These are phyloP conservation scores for Akebia trifoliata DNA, from an alignment of 164 flowering plant species.

Conservation along the genomic window DNA sequence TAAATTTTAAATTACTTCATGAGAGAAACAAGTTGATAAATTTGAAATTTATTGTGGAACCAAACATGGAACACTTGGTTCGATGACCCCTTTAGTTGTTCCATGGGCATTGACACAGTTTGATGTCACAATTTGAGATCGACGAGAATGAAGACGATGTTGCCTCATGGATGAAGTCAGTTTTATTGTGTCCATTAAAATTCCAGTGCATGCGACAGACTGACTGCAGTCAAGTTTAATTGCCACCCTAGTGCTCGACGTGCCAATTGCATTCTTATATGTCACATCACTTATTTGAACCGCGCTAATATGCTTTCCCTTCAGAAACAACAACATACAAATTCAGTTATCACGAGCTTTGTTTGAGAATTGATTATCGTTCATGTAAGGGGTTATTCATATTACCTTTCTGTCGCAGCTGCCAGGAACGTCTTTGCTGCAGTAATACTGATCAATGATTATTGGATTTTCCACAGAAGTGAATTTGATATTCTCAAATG, in stretches of 20 bases:
- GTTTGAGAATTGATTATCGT: neutral
- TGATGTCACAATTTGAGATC: neutral
- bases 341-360: neutral
- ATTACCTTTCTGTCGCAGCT: conserved; percentile 25
- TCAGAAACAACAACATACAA: neutral
- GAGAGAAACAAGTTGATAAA: too few species aligned
- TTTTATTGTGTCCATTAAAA: conserved; percentile 13
- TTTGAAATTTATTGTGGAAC: neutral
- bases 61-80: neutral
- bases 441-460: conserved; percentile 58
- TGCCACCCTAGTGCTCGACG: neutral
- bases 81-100: neutral
- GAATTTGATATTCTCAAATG: conserved; percentile 30
- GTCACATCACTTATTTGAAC: conserved; percentile 38
- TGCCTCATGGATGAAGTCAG: too few species aligned
- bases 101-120: neutral
- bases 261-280: conserved; percentile 10
- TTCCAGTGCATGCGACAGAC: neutral
- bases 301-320: conserved; percentile 27
- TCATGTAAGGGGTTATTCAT: neutral
- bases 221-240: conserved; percentile 1
- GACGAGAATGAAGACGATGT: neutral
- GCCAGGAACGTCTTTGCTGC: conserved; percentile 10
- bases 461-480: conserved; percentile 35
- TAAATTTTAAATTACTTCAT: too few species aligned